Evolutionary conservation across 331 rosid genomes (phyloP), one percentile per base, ranked within the genome.

Genomic region (Acacia concinna): DNA sequence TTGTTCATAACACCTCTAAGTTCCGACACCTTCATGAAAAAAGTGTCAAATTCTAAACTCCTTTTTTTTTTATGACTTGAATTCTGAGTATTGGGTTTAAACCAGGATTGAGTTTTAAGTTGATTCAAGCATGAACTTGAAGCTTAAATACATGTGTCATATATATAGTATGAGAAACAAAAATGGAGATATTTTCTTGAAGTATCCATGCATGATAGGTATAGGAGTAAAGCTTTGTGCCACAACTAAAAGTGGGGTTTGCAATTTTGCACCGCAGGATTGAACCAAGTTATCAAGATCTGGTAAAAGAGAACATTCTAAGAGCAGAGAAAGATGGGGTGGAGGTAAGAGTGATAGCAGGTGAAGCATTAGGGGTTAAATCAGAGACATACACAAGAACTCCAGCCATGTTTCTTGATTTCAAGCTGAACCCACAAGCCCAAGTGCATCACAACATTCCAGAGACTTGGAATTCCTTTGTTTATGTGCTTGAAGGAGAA

Each of bases 251-350:
- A 57, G 5, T 10, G 34, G 65, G 9, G 4, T 13, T 49, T 67
- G 15, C 13, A 78, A 18, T 5, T 62, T 66, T 66, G 41, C 21
- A 80, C 67, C 37, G 7, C 82, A 90, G 94, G 94, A 83, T 90
- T 60, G 92, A 90, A 71, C 92, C 94, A 62, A 84, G 76, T 21
- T 90, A 88, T 60, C 94, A 88, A 71, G 94, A 90, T 52, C 81
- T 90, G 8, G 69, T 80, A 46, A 71, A 82, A 3, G 82, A 83
- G 25, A 83, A 77, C 75, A 88, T 90, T 38, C 86, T 73, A 37
- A 80, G 60, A 59, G 86, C 86, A 37, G 90, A 81, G 81, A 79
- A 71, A 70, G 94, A 88, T 23, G 94, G 92, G 4, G 92, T 87
- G 14, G 87, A 88, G 64, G 95, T 90, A 12, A 68, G 60, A 35